Conservation (phyloP, 2,329 filamentous ascomycete species). For the Ramularia collo-cygni region DNA sequence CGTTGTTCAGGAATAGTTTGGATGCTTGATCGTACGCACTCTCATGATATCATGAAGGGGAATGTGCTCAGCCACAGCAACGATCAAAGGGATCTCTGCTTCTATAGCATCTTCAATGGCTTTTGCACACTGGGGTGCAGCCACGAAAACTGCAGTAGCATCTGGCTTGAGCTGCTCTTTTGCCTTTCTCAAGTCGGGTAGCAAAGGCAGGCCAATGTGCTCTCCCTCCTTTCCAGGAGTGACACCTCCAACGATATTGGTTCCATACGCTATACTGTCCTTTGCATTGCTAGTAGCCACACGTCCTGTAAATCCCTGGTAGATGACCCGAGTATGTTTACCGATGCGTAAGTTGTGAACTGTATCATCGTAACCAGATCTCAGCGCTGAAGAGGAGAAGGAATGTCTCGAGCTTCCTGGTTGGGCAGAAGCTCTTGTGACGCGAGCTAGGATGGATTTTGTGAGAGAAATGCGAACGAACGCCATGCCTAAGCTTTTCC, state of each 20-base stretch:
- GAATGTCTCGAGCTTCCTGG: slow-evolving; percentile 8
- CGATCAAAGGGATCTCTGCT: slow-evolving; percentile 69
- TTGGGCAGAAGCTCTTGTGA: slow-evolving; percentile 8
- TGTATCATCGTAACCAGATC: slow-evolving; percentile 52
- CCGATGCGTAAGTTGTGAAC: slow-evolving; percentile 61
- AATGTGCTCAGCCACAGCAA: slow-evolving; percentile 74
- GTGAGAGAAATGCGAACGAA: slow-evolving; percentile 16
- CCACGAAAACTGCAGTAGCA: slow-evolving; percentile 73
- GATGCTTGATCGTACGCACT: slow-evolving; percentile 41
- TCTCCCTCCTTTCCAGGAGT: slow-evolving; percentile 63
- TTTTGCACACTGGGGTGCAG: slow-evolving; percentile 62
- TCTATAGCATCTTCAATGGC: slow-evolving; percentile 77
- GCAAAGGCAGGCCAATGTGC: slow-evolving; percentile 65
- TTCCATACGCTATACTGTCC: slow-evolving; percentile 71
- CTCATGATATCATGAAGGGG: slow-evolving; percentile 71
- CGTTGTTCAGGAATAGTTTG: no score
- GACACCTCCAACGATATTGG: slow-evolving; percentile 72
- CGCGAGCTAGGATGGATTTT: slow-evolving; percentile 13
- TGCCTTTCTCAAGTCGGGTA: slow-evolving; percentile 62
- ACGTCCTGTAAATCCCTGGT: slow-evolving; percentile 64
- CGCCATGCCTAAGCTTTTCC: slow-evolving; percentile 15
- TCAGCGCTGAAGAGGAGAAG: slow-evolving; percentile 25
- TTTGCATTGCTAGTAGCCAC: slow-evolving; percentile 68
- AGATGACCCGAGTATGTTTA: slow-evolving; percentile 59
- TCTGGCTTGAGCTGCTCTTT: slow-evolving; percentile 65